Base-by-base conservation (phyloP, 108 stramenopile genomes). In the Nitzschia putrida region DNA sequence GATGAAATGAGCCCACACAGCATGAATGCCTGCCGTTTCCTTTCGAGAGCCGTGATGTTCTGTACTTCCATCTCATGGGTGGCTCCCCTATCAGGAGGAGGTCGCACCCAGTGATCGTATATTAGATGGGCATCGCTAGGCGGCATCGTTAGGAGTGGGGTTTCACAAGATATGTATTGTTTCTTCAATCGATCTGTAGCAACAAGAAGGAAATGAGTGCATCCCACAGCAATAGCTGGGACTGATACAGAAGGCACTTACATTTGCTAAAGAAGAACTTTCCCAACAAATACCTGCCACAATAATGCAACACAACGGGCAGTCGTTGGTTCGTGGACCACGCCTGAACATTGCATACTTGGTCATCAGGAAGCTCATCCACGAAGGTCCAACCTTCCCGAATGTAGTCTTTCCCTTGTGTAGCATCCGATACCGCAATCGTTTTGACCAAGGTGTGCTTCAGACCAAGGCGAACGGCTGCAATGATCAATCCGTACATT, bases 361-460 rank as follows among this genome's bases (percentile, higher is more conserved):
- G 69, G 29, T 61, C 72, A 60, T 24, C 71, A 37, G 49, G 57
- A 40, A 25, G 74, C 66, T 18, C 42, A 29, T 78, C 66, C 10
- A 89, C 60, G 24, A 83, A 83, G 42, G 63, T 54, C 91, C 91
- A 95, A 20, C 88, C 94, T 74, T 95, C 94, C 44, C 61, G 42
- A 20, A 57, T 57, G 21, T 52, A 45, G 11, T 44, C 59, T 41
- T 26, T 41, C 29, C 3, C 1, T 4, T 34, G 29, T 34, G 4
- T 1, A 53, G 75, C 76, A n/a, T 63, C 43, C 20, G 83, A 85
- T 9, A 92, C 77, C 84, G 90, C 91, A 64, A 89, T 83, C 26
- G 87, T 78, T 29, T 80, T 60, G 24, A 90, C 71, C 10, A 85
- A 65, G 24, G 81, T 80, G 71, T 92, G 87, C 8, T 84, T 84